phyloP scores from a whole-genome alignment of 192 early-diverging fungal genomes.

The Lobosporangium transversale region DNA sequence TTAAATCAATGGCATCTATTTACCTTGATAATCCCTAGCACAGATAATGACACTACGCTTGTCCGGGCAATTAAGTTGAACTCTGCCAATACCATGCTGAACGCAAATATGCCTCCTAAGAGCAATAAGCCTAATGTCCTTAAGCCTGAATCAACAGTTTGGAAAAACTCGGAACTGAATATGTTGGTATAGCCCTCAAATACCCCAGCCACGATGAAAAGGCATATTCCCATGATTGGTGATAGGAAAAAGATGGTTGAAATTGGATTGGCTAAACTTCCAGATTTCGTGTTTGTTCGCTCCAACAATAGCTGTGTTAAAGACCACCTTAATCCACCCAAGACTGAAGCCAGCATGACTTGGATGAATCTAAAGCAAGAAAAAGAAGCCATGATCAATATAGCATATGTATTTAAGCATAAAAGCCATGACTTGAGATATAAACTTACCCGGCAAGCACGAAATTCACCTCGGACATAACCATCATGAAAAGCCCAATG shows the following conservation, averaged over 20 bases:
- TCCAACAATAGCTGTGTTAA: constrained; percentile 87
- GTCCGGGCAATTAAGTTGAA: constrained; percentile 88
- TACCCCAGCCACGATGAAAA: constrained; percentile 70
- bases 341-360: constrained; percentile 81
- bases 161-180: constrained; percentile 65
- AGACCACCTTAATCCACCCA: constrained; percentile 90
- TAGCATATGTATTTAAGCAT: background rate
- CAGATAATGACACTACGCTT: constrained; percentile 86
- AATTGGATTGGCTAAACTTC: constrained; percentile 90
- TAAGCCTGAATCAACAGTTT: constrained; percentile 47
- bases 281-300: constrained; percentile 60
- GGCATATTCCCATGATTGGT: constrained; percentile 79
- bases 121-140: constrained; percentile 66
- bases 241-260: constrained; percentile 86
- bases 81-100: constrained; percentile 89
- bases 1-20: background rate
- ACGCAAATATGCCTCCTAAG: constrained; percentile 86
- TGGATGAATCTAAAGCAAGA: constrained; percentile 72
- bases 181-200: constrained; percentile 70
- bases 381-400: no score
- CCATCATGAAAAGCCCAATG: constrained; percentile 88
- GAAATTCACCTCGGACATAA: constrained; percentile 84
- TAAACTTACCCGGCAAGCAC: constrained; percentile 70
- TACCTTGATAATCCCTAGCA: constrained; percentile 85
- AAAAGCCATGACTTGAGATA: background rate